Evolutionary conservation across 148 eudicot species (phyloP).

Genomic region (Fagopyrum esculentum): DNA sequence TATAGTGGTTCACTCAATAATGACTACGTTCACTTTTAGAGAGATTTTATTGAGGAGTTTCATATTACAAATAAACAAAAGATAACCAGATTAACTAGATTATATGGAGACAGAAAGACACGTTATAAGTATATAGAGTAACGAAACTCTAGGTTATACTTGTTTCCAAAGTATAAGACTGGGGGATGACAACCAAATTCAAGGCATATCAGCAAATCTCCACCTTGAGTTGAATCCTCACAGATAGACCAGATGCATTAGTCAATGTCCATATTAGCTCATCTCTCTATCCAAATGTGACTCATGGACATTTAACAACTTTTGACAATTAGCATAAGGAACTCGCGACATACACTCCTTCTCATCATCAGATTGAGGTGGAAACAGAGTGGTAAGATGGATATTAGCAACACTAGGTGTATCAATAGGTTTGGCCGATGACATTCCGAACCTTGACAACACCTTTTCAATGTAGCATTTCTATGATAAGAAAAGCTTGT

Average conservation of each 20-base stretch:
- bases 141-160: too few species aligned
- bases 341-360: constrained; percentile 17
- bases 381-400: background rate
- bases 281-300: background rate
- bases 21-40: too few species aligned
- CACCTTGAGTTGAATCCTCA: constrained; percentile 7
- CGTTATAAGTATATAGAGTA: too few species aligned
- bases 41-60: too few species aligned
- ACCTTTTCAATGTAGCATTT: constrained; percentile 13
- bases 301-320: background rate
- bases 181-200: background rate
- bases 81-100: too few species aligned
- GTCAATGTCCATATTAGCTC: background rate
- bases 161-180: too few species aligned
- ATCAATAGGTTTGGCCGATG: constrained; percentile 3
- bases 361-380: constrained; percentile 4
- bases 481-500: constrained; percentile 14
- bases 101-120: too few species aligned
- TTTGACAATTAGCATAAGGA: constrained; percentile 5
- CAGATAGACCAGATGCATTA: background rate
- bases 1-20: too few species aligned
- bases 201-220: constrained; percentile 1
- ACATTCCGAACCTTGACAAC: constrained; percentile 15
- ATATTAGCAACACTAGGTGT: background rate
- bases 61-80: too few species aligned